Conservation (phyloP, 2,329 filamentous ascomycete genomes). For the Emmonsia crescens region DNA sequence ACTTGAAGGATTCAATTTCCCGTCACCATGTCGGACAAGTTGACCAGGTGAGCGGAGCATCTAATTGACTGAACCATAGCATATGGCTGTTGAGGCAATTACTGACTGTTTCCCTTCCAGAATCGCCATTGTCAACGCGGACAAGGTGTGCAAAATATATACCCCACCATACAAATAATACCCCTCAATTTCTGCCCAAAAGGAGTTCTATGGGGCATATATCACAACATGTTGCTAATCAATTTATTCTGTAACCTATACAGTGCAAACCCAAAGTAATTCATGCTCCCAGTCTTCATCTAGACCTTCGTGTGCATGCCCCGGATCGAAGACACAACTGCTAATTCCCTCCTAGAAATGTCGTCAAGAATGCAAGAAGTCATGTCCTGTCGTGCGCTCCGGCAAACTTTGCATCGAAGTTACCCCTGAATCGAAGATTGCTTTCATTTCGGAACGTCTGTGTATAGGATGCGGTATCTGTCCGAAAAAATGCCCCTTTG, state of each 20-base stretch:
- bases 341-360: constrained; percentile 61
- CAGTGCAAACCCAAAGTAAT: constrained; percentile 80
- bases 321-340: background rate
- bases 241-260: constrained; percentile 19
- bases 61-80: too few species aligned
- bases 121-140: constrained; percentile 97
- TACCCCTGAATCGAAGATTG: constrained; percentile 73
- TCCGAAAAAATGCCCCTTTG: constrained; percentile 97
- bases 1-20: constrained; percentile 6
- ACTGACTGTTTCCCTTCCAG: constrained; percentile 37
- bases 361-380: constrained; percentile 98
- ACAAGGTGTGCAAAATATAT: constrained; percentile 66
- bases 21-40: constrained; percentile 73
- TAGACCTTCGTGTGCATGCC: background rate
- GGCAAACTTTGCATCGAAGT: constrained; percentile 98
- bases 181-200: constrained; percentile 15
- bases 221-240: constrained; percentile 28
- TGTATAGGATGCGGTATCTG: constrained; percentile 99
- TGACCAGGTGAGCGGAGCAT: constrained; percentile 68
- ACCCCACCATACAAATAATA: constrained; percentile 33
- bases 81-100: constrained; percentile 8
- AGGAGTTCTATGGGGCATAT: constrained; percentile 9
- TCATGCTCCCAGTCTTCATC: background rate
- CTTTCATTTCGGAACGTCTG: constrained; percentile 92
- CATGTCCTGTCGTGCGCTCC: constrained; percentile 91